These are phyloP conservation scores for Fusarium tjaetaba DNA, from an alignment of 2,329 filamentous ascomycete species.

Conservation along the genomic window DNA sequence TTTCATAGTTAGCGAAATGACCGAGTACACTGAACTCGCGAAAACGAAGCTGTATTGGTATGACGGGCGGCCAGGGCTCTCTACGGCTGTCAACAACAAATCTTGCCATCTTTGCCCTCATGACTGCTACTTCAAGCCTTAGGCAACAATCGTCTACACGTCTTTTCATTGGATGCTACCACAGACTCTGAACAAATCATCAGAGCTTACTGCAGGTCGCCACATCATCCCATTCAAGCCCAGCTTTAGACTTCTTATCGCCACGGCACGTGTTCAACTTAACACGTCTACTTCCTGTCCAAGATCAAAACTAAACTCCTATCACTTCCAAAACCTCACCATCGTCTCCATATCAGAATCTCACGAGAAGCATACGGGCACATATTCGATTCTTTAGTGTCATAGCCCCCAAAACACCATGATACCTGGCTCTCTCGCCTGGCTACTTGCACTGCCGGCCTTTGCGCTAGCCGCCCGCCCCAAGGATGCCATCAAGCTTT, in stretches of 20 bases:
- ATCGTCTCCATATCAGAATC: not conserved
- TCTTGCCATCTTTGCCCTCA: not conserved
- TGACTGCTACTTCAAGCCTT: conserved; percentile 3
- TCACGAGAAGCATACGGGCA: not conserved
- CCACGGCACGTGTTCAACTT: conserved; percentile 22
- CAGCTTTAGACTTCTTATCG: conserved; percentile 19
- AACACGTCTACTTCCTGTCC: not conserved
- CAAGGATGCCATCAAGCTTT: conserved; percentile 66
- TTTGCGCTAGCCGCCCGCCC: conserved; percentile 46
- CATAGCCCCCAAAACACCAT: conserved; percentile 37
- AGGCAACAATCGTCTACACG: conserved; percentile 20
- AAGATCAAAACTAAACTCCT: not conserved
- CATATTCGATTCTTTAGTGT: not conserved
- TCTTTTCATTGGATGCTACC: conserved; percentile 17
- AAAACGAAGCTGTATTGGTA: not conserved
- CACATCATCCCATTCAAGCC: conserved; percentile 14
- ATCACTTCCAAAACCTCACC: not conserved
- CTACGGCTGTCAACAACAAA: not conserved
- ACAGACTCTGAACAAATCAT: conserved; percentile 6
- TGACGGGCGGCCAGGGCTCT: not conserved
- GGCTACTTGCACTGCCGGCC: conserved; percentile 40
- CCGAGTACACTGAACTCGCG: not conserved
- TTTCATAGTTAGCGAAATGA: not conserved
- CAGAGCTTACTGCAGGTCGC: conserved; percentile 13
- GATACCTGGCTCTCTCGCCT: conserved; percentile 39